These are phyloP conservation scores for Cyphellophora europaea DNA, from an alignment of 2,329 filamentous ascomycete species.

Conservation along the genomic window DNA sequence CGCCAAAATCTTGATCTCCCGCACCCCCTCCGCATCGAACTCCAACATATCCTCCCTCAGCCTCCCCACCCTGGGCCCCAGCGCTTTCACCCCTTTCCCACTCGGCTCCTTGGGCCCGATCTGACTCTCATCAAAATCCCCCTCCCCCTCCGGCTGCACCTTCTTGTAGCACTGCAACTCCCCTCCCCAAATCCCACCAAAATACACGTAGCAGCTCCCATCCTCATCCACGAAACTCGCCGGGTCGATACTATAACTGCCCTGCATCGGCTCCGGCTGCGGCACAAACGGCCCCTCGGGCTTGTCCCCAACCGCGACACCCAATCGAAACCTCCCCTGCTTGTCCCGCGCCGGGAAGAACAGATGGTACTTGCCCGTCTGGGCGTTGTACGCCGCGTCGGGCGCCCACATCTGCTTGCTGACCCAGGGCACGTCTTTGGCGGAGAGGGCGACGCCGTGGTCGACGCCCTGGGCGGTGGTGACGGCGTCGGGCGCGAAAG, in stretches of 20 bases:
- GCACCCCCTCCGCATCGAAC: slow-evolving; percentile 42
- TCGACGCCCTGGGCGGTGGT: slow-evolving; percentile 48
- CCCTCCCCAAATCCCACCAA: slow-evolving; percentile 72
- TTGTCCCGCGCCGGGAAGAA: slow-evolving; percentile 69
- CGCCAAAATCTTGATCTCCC: slow-evolving; percentile 56
- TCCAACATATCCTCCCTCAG: slow-evolving; percentile 57
- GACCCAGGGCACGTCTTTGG: slow-evolving; percentile 64
- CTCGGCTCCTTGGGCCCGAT: slow-evolving; percentile 51
- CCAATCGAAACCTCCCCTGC: slow-evolving; percentile 62
- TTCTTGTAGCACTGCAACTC: slow-evolving; percentile 64
- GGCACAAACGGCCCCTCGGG: slow-evolving; percentile 63
- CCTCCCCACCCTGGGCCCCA: slow-evolving; percentile 58
- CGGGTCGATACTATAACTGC: slow-evolving; percentile 69
- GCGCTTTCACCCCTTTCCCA: slow-evolving; percentile 46
- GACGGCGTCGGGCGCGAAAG: slow-evolving; percentile 38
- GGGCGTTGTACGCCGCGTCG: slow-evolving; percentile 54
- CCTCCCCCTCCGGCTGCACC: slow-evolving; percentile 25
- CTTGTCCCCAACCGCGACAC: slow-evolving; percentile 54
- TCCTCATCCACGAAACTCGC: slow-evolving; percentile 65
- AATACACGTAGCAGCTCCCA: slow-evolving; percentile 58
- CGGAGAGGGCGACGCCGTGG: slow-evolving; percentile 60
- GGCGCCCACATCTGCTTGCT: slow-evolving; percentile 74
- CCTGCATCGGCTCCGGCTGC: slow-evolving; percentile 54
- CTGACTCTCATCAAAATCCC: slow-evolving; percentile 45
- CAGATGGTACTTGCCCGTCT: slow-evolving; percentile 58